A percentile compares a stretch with the other conserved stretches of the same genome.
Evolutionary conservation across 1,139 yeast species (phyloP).

Genomic region (Geotrichum klebahnii): DNA sequence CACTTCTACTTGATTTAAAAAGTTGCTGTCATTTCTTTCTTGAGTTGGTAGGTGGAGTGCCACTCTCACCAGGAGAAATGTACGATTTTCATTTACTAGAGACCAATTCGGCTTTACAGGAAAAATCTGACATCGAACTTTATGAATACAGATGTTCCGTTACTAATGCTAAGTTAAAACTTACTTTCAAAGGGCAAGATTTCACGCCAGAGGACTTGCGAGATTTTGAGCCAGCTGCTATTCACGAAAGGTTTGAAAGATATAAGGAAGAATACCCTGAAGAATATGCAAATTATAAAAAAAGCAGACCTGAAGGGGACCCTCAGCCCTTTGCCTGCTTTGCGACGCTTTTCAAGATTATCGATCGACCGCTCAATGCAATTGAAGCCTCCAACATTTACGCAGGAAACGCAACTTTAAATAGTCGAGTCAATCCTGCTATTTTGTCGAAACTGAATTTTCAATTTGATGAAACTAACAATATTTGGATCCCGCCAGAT

Average conservation of each 20-base stretch:
- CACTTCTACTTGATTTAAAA: constrained; percentile 8
- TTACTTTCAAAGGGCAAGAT: constrained; percentile 32
- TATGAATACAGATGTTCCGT: constrained; percentile 27
- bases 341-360: constrained; percentile 30
- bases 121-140: constrained; percentile 21
- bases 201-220: constrained; percentile 27
- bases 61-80: constrained; percentile 12
- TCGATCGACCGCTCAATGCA: constrained; percentile 31
- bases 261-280: constrained; percentile 28
- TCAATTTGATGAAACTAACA: constrained; percentile 41
- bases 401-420: constrained; percentile 31
- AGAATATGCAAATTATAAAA: constrained; percentile 17
- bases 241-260: constrained; percentile 27
- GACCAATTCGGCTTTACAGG: neutral
- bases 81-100: constrained; percentile 15
- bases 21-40: constrained; percentile 10
- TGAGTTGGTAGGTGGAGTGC: constrained; percentile 7
- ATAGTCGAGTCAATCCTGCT: constrained; percentile 44
- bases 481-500: constrained; percentile 58
- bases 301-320: neutral
- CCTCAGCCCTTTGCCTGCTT: constrained; percentile 32
- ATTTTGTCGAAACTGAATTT: constrained; percentile 49
- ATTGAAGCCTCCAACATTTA: constrained; percentile 29
- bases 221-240: constrained; percentile 27
- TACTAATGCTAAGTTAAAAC: constrained; percentile 23